These are phyloP conservation scores for Scheffersomyces titani DNA, from an alignment of 1,139 yeast genomes.

Conservation along the genomic window DNA sequence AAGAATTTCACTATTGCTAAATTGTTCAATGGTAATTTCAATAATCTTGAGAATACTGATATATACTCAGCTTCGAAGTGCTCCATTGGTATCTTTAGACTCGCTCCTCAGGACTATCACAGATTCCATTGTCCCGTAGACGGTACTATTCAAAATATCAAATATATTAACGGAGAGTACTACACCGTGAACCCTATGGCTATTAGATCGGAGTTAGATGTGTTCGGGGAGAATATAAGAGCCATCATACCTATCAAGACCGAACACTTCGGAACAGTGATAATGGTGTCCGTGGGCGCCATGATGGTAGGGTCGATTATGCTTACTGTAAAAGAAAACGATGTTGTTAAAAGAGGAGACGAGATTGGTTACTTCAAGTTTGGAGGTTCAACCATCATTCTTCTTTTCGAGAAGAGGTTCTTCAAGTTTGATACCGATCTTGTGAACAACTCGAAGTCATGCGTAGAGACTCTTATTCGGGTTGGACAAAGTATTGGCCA, in stretches of 20 bases:
- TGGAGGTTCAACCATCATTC: constrained; percentile 88
- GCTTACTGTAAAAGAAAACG: constrained; percentile 66
- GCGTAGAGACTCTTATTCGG: constrained; percentile 78
- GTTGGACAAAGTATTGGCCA: constrained; percentile 96
- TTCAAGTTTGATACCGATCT: constrained; percentile 74
- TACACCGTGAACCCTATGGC: constrained; percentile 99
- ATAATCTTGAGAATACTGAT: constrained; percentile 47
- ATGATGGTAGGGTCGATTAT: constrained; percentile 98
- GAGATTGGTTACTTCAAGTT: constrained; percentile 94
- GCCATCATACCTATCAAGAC: constrained; percentile 77
- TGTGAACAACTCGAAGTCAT: constrained; percentile 61
- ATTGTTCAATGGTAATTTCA: constrained; percentile 60
- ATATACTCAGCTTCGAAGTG: constrained; percentile 44
- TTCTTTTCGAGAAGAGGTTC: constrained; percentile 43
- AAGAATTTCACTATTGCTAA: constrained; percentile 68
- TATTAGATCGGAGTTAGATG: constrained; percentile 81
- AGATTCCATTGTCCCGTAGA: constrained; percentile 87
- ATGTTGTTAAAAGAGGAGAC: constrained; percentile 63
- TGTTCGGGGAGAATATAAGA: constrained; percentile 88
- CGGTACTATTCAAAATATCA: constrained; percentile 68
- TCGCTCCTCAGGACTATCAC: constrained; percentile 98
- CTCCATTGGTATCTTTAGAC: constrained; percentile 73
- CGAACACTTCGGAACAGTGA: constrained; percentile 69
- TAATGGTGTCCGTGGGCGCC: constrained; percentile 88
- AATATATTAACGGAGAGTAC: constrained; percentile 80